These are phyloP conservation scores for Delphinella strobiligena DNA, from an alignment of 2,329 filamentous ascomycete species.

Conservation along the genomic window DNA sequence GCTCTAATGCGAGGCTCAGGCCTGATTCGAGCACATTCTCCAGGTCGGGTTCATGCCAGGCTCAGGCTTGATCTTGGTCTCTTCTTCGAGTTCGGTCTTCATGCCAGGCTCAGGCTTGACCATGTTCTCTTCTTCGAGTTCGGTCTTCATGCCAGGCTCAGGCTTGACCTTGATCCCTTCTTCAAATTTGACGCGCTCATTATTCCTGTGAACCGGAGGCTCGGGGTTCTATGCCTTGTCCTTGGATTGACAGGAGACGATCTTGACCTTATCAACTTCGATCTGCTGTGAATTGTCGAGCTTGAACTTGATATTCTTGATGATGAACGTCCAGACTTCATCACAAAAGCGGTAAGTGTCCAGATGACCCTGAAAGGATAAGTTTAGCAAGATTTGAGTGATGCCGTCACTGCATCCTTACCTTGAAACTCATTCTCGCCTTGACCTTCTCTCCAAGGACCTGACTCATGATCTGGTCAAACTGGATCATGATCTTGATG, in stretches of 20 bases:
- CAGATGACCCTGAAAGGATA: constrained; percentile 63
- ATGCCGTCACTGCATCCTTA: constrained; percentile 2
- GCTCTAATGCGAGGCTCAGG: too few species aligned
- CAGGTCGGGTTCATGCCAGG: too few species aligned
- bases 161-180: too few species aligned
- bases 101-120: too few species aligned
- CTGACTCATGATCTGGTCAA: constrained; percentile 86
- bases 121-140: too few species aligned
- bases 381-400: background rate
- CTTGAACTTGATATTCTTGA: constrained; percentile 98
- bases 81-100: too few species aligned
- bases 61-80: too few species aligned
- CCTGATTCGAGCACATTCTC: too few species aligned
- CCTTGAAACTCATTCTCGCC: constrained; percentile 50
- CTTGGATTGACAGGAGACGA: constrained; percentile 82
- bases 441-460: constrained; percentile 88
- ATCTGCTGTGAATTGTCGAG: constrained; percentile 68
- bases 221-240: constrained; percentile 43
- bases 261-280: constrained; percentile 87
- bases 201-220: too few species aligned
- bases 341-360: constrained; percentile 99
- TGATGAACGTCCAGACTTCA: constrained; percentile 98
- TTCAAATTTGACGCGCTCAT: too few species aligned
- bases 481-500: constrained; percentile 95
- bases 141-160: too few species aligned